Evolutionary conservation across 1,284 basidiomycete species (phyloP).

Genomic region (Apiotrichum sp.): DNA sequence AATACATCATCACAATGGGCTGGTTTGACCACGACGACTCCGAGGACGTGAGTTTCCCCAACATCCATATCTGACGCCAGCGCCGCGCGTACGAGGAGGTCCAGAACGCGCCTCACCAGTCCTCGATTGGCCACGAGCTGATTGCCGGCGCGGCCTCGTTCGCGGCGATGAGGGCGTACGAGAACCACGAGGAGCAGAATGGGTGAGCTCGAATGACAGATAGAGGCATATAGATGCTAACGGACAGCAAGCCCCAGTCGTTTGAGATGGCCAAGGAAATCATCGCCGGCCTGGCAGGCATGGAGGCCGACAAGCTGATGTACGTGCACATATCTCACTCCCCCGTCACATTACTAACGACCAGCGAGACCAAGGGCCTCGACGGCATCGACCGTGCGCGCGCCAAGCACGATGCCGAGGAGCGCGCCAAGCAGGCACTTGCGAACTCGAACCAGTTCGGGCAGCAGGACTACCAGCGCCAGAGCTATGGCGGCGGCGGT

Average conservation of each 20-base stretch:
- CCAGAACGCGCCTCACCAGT: slow-evolving; percentile 7
- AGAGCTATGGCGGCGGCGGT: slow-evolving; percentile 7
- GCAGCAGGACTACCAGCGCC: slow-evolving; percentile 12
- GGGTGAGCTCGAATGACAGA: slow-evolving; percentile 7
- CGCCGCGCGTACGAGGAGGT: slow-evolving; percentile 20
- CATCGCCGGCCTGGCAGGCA: slow-evolving; percentile 28
- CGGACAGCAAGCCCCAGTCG: slow-evolving; percentile 12
- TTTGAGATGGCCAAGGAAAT: slow-evolving; percentile 28
- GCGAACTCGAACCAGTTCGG: slow-evolving; percentile 16
- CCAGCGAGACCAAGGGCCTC: slow-evolving; percentile 25
- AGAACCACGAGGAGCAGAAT: slow-evolving; percentile 27
- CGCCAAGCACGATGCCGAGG: slow-evolving; percentile 23
- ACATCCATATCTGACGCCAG: slow-evolving; percentile 1
- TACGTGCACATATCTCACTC: neutral
- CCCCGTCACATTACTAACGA: neutral
- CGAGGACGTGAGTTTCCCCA: slow-evolving; percentile 12
- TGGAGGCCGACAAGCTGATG: slow-evolving; percentile 36
- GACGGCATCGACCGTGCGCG: slow-evolving; percentile 19
- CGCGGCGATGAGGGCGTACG: slow-evolving; percentile 29
- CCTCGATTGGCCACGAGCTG: slow-evolving; percentile 16
- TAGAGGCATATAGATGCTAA: too few relatives aligned
- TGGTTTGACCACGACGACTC: slow-evolving; percentile 25
- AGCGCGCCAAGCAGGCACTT: slow-evolving; percentile 21
- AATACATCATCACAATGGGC: slow-evolving; percentile 15
- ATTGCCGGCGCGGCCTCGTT: slow-evolving; percentile 25